Evolutionary conservation across 495 filamentous ascomycete species (phyloP).

Genomic region (Talaromyces trachyspermus): DNA sequence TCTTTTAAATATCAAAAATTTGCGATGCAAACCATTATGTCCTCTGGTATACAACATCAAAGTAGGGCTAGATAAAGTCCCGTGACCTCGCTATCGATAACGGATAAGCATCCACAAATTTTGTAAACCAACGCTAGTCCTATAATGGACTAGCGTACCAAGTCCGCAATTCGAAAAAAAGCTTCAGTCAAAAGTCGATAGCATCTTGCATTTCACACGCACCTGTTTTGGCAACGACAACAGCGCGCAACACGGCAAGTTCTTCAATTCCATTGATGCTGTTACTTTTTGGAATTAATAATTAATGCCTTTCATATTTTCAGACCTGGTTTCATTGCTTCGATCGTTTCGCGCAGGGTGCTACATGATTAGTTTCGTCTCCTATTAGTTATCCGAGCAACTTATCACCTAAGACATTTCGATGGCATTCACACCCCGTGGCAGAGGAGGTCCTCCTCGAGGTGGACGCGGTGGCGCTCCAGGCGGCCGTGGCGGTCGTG

Average conservation of each 20-base stretch:
- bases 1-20: too few relatives aligned
- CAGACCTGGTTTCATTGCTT: neutral
- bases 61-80: slow-evolving; percentile 24
- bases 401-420: slow-evolving; percentile 11
- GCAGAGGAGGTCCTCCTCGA: slow-evolving; percentile 25
- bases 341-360: slow-evolving; percentile 3
- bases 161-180: slow-evolving; percentile 32
- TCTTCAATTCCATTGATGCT: too few relatives aligned
- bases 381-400: slow-evolving; percentile 10
- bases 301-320: too few relatives aligned
- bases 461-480: slow-evolving; percentile 19
- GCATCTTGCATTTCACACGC: slow-evolving; percentile 31
- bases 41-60: too few relatives aligned
- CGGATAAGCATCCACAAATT: neutral
- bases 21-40: too few relatives aligned
- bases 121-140: slow-evolving; percentile 17
- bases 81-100: slow-evolving; percentile 26
- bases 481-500: slow-evolving; percentile 8
- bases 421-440: slow-evolving; percentile 39
- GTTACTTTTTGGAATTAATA: too few relatives aligned
- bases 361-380: slow-evolving; percentile 15
- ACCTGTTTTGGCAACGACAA: slow-evolving; percentile 17
- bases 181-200: slow-evolving; percentile 27
- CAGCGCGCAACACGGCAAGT: too few relatives aligned
- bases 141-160: slow-evolving; percentile 25